phyloP scores from a whole-genome alignment of 2,329 filamentous ascomycete genomes.

The Lithohypha guttulata region DNA sequence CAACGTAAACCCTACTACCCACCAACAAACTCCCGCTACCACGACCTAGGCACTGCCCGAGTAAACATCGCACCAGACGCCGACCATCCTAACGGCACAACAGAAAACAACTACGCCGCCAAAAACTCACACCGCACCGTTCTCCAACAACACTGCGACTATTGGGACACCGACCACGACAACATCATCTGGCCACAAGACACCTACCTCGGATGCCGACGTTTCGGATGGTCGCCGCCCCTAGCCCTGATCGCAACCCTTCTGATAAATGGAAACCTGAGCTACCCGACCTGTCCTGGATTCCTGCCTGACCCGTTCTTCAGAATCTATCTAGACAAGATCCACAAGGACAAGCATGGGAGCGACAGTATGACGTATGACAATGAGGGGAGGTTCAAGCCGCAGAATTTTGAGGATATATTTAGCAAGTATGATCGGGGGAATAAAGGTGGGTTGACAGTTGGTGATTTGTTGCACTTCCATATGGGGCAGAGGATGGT shows the following conservation, averaged over 20 bases:
- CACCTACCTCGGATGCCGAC: conserved; percentile 38
- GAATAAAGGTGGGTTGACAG: conserved; percentile 31
- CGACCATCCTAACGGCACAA: conserved; percentile 28
- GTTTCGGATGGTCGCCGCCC: conserved; percentile 32
- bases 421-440: conserved; percentile 37
- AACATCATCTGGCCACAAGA: conserved; percentile 42
- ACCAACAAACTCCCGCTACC: not conserved
- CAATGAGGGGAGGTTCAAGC: conserved; percentile 39
- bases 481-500: conserved; percentile 33
- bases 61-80: conserved; percentile 29
- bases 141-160: conserved; percentile 43
- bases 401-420: conserved; percentile 42
- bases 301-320: conserved; percentile 35
- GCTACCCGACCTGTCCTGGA: conserved; percentile 33
- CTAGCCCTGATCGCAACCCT: conserved; percentile 30
- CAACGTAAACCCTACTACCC: conserved; percentile 11
- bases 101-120: conserved; percentile 25
- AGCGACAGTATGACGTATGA: conserved; percentile 39
- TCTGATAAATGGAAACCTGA: conserved; percentile 33
- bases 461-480: conserved; percentile 28
- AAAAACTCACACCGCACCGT: conserved; percentile 27
- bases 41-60: conserved; percentile 25
- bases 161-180: conserved; percentile 42
- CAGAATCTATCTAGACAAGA: conserved; percentile 25
- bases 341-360: conserved; percentile 34